These are phyloP conservation scores for Tylopilus subfusipes DNA, from an alignment of 768 basidiomycete genomes.

Conservation along the genomic window DNA sequence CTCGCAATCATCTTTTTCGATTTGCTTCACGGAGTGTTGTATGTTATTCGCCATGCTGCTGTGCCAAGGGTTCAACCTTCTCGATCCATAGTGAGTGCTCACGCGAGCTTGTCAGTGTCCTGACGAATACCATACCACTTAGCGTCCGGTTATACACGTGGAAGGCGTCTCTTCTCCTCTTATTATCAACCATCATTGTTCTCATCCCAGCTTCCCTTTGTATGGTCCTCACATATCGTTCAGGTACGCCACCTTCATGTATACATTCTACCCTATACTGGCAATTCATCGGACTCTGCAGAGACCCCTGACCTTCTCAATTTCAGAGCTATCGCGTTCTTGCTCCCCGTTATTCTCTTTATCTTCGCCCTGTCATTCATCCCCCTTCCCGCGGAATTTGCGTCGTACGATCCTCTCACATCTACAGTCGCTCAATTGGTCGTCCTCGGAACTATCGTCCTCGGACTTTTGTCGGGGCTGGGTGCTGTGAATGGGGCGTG, in stretches of 20 bases:
- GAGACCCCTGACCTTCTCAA: constrained; percentile 27
- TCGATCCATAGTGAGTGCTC: constrained; percentile 51
- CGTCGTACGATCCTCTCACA: constrained; percentile 40
- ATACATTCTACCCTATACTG: neutral
- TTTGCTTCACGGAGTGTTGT: constrained; percentile 73
- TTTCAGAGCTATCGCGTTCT: constrained; percentile 16
- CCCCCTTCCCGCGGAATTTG: constrained; percentile 57
- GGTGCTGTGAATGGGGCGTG: constrained; percentile 70
- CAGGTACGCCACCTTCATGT: constrained; percentile 16
- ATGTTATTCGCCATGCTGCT: constrained; percentile 69
- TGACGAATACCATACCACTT: neutral
- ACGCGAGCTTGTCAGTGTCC: neutral
- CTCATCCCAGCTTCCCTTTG: constrained; percentile 63
- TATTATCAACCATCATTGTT: constrained; percentile 61
- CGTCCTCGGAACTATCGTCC: constrained; percentile 71
- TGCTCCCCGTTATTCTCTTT: constrained; percentile 52
- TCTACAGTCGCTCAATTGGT: constrained; percentile 60
- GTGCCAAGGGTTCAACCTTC: constrained; percentile 58
- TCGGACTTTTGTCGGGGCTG: constrained; percentile 79
- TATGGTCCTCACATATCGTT: constrained; percentile 50
- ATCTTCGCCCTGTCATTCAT: constrained; percentile 61
- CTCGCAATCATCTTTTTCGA: constrained; percentile 58
- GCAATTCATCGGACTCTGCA: constrained; percentile 4
- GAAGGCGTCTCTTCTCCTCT: constrained; percentile 57
- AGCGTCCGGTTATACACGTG: constrained; percentile 69